Percentiles rank a stretch among this genome's conserved stretches.
phyloP scores from a whole-genome alignment of 208 protist genomes.

The Leishmania lainsoni region DNA sequence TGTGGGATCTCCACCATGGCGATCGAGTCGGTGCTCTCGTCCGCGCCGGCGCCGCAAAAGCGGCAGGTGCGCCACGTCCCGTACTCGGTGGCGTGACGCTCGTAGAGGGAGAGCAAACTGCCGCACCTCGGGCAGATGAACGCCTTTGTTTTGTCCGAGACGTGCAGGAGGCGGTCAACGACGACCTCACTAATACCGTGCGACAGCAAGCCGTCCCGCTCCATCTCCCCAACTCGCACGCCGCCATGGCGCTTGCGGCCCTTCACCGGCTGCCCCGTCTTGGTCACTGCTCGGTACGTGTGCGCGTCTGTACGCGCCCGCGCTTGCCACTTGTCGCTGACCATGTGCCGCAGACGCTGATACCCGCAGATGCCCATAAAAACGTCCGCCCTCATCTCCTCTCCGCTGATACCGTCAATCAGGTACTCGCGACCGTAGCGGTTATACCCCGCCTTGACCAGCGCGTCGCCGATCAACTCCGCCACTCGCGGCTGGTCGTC shows the following conservation, averaged over 20 bases:
- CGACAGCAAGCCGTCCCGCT: slow-evolving; percentile 99
- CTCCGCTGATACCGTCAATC: slow-evolving; percentile 95
- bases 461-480: slow-evolving; percentile 96
- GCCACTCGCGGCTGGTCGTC: slow-evolving; percentile 66
- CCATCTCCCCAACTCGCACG: slow-evolving; percentile 99
- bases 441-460: slow-evolving; percentile 95
- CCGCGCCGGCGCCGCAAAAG: slow-evolving; percentile 81
- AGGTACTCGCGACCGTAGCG: slow-evolving; percentile 97
- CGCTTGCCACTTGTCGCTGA: slow-evolving; percentile 99
- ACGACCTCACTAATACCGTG: slow-evolving; percentile 99
- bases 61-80: slow-evolving; percentile 87
- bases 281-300: slow-evolving; percentile 94
- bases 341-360: slow-evolving; percentile 99
- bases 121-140: slow-evolving; percentile 85
- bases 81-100: slow-evolving; percentile 85
- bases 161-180: slow-evolving; percentile 97
- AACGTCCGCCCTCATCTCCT: slow-evolving; percentile 96
- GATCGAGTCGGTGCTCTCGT: slow-evolving; percentile 83
- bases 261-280: slow-evolving; percentile 98
- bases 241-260: slow-evolving; percentile 96
- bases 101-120: slow-evolving; percentile 85
- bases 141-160: slow-evolving; percentile 89
- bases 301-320: slow-evolving; percentile 86
- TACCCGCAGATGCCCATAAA: slow-evolving; percentile 99
- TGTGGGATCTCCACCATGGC: slow-evolving; percentile 91